These are phyloP conservation scores for Metschnikowia bowlesiae DNA, from an alignment of 805 yeast species.

Conservation along the genomic window DNA sequence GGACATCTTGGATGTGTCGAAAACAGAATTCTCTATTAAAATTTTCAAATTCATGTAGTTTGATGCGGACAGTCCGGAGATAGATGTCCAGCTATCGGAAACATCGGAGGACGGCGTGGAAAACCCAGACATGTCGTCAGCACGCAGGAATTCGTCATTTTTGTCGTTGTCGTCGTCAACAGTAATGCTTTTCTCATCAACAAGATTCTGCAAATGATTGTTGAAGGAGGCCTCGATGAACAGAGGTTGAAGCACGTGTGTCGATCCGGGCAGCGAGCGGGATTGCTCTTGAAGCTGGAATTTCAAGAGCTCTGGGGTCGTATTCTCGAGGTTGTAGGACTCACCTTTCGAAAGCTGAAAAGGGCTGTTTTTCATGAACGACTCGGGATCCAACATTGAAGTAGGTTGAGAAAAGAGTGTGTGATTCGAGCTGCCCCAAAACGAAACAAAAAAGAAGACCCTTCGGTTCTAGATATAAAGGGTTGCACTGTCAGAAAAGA, in stretches of 20 bases:
- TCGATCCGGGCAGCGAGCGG: conserved; percentile 11
- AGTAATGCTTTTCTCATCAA: conserved; percentile 5
- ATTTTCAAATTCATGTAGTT: conserved; percentile 39
- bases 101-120: conserved; percentile 20
- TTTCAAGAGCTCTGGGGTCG: conserved; percentile 40
- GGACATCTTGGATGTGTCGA: conserved; percentile 34
- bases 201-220: conserved; percentile 27
- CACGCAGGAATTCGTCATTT: conserved; percentile 13
- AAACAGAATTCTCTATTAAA: conserved; percentile 42
- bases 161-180: conserved; percentile 14
- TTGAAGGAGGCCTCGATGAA: conserved; percentile 30
- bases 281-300: conserved; percentile 41
- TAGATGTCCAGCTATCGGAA: conserved; percentile 11
- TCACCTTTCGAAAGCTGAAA: conserved; percentile 28
- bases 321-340: conserved; percentile 32
- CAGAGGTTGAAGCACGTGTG: conserved; percentile 13
- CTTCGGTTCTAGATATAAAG: neutral
- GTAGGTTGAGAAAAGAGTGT: neutral
- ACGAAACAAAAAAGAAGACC: neutral
- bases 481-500: neutral
- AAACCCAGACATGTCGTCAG: conserved; percentile 4
- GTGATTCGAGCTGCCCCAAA: neutral
- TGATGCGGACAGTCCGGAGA: conserved; percentile 16
- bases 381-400: conserved; percentile 37
- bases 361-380: conserved; percentile 35